Evolutionary conservation across 2,329 filamentous ascomycete genomes (phyloP), one percentile per base, ranked within the genome.

Genomic region (Monascus ruber): DNA sequence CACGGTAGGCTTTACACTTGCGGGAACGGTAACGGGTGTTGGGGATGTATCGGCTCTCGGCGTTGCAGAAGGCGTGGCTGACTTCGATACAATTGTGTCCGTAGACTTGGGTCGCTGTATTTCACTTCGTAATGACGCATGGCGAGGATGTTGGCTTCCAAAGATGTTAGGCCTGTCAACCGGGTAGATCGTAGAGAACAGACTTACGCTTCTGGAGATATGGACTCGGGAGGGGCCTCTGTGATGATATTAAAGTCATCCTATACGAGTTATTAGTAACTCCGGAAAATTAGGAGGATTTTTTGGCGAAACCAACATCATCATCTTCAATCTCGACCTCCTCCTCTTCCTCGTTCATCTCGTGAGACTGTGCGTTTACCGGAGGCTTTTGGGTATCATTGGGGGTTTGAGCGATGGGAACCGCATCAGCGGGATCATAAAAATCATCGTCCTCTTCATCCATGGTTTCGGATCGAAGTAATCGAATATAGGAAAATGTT

Each of bases 241-340:
- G 66, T 69, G 38, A 70, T 70, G 41, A 70, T 69, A 47, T 70
- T 67, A 45, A 69, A 67, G 33, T 70, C 66, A 45, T 69, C 66
- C 66, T 70, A 42, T 1, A 39, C 2, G 17, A 7, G 5, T 6
- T 34, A 39, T 29, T 29, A 29, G 28, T 29, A 29, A 29, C 6
- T 29, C 17, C 17, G 17, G 3, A 17, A 17, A 17, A 17, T 17
- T 17, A 7, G 32, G 7, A 34, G 6, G 17, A 17, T 2, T 17
- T 34, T 7, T n/a, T 4, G 17, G 7, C 10, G 10, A 26, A 40
- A 28, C 44, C 10, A 42, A 56, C 53, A 34, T 57, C 54, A 34
- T 62, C 53, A 34, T 64, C 63, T 42, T 65, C 58, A 31, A 59
- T 60, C 36, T 63, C 62, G 40, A 56, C 50, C 33, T 61, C 55